A percentile compares a stretch with the other conserved stretches of the same genome.
Evolutionary conservation across 1,139 yeast species (phyloP).

Genomic region (Kodamaea derodonti): DNA sequence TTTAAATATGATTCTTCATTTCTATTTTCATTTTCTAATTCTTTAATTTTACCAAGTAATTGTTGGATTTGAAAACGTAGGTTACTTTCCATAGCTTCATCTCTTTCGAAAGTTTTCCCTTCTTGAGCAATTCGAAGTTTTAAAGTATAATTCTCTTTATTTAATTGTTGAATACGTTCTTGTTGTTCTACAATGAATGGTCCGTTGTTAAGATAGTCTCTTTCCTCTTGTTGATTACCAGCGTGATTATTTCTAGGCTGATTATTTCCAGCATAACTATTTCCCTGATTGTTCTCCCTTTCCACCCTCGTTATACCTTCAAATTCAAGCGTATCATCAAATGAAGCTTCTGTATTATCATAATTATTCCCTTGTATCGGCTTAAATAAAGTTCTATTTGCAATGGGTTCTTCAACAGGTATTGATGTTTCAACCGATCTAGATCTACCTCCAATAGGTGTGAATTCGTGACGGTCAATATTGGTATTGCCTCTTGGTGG

Average conservation of each 20-base stretch:
- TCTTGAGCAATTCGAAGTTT: constrained; percentile 40
- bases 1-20: neutral
- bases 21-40: neutral
- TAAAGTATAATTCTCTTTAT: constrained; percentile 60
- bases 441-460: constrained; percentile 36
- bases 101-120: constrained; percentile 15
- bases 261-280: too few relatives aligned
- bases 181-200: constrained; percentile 52
- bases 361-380: constrained; percentile 8
- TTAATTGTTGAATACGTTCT: constrained; percentile 44
- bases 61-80: neutral
- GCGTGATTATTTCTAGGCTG: too few relatives aligned
- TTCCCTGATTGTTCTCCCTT: too few relatives aligned
- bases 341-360: neutral
- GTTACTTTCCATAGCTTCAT: constrained; percentile 6
- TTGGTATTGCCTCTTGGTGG: constrained; percentile 8
- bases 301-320: constrained; percentile 17
- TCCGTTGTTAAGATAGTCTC: constrained; percentile 20
- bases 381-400: constrained; percentile 10
- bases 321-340: neutral
- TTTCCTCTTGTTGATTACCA: too few relatives aligned
- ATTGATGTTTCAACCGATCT: constrained; percentile 4
- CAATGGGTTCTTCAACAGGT: constrained; percentile 3
- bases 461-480: constrained; percentile 28
- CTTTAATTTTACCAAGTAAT: neutral